Base-by-base conservation (phyloP, 352 stramenopile genomes). In the Globisporangium uncinulatum region DNA sequence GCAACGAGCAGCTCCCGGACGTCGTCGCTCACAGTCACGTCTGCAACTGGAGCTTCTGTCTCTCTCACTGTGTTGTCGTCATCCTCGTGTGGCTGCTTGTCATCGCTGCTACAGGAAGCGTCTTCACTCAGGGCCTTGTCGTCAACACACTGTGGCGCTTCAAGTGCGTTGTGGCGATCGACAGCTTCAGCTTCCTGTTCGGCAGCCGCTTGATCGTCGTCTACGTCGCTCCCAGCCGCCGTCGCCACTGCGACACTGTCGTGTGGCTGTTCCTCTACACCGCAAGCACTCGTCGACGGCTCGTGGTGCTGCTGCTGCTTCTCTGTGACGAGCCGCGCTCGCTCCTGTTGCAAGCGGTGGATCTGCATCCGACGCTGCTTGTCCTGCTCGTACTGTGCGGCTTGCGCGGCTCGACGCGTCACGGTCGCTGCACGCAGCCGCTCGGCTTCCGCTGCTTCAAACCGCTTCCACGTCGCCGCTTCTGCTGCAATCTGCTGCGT, bases 341-440 rank as follows among this genome's bases (percentile, higher is more conserved):
- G 69, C 32, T 90, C 69, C 46, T 79, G 79, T 42, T 87, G 77
- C 13, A 90, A 50, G 4, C 70, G 69, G 54, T 88, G 80, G 45
- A 90, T 82, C 59, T 90, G 73, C 59, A 88, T 76, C 11, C 79
- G 68, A 2, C 76, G 76, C 29, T 71, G 65, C 19, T 82, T 82
- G 56, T 90, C 80, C 37, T 82, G 65, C 17, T 87, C 75, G 51
- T 88, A 87, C 54, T 88, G 78, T 42, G 83, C 62, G 0, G 75
- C 79, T 58, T 81, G 79, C 6, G 70, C 68, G 4, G 79, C 74
- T 15, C 80, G 74, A 2, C 80, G 56, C 34, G 67, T 51, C 32
- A 71, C 51, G 0, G 77, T 83, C 14, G 78, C 80, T 24, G 82
- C 69, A 0, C 63, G 62, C n/a, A 84, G 76, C 13, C 76, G 78